Percentiles rank a stretch among this genome's conserved stretches.
Evolutionary conservation across 352 stramenopile genomes (phyloP).

Genomic region (Lagenidium giganteum): DNA sequence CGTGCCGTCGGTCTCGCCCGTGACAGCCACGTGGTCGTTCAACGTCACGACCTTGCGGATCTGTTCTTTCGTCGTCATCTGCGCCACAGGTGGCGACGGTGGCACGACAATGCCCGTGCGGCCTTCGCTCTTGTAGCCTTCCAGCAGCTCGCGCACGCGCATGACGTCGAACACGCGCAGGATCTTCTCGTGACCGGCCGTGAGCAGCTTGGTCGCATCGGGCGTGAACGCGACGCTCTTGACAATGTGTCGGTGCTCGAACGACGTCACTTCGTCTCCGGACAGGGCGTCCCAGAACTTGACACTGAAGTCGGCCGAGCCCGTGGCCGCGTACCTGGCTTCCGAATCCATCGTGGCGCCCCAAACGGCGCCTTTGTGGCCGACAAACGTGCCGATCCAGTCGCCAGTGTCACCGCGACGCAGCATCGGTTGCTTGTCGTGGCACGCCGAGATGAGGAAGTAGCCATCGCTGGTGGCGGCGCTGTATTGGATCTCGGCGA

Average conservation of each 20-base stretch:
- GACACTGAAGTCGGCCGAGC: constrained; percentile 93
- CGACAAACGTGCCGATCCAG: constrained; percentile 97
- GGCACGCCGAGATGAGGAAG: constrained; percentile 80
- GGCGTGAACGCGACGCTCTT: constrained; percentile 93
- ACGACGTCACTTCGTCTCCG: constrained; percentile 88
- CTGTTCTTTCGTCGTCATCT: constrained; percentile 57
- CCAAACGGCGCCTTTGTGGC: constrained; percentile 96
- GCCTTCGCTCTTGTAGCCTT: constrained; percentile 46
- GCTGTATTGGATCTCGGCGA: constrained; percentile 78
- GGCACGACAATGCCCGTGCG: constrained; percentile 59
- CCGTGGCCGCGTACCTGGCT: constrained; percentile 84
- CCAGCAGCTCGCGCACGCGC: constrained; percentile 54
- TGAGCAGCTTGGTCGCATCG: constrained; percentile 84
- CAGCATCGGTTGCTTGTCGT: constrained; percentile 88
- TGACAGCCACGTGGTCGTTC: constrained; percentile 39
- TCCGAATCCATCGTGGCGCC: constrained; percentile 86
- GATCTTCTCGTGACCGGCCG: constrained; percentile 93
- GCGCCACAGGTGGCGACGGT: constrained; percentile 31
- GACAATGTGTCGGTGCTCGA: constrained; percentile 96
- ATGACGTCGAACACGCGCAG: constrained; percentile 90
- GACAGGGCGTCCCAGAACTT: constrained; percentile 97
- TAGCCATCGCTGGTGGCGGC: constrained; percentile 35
- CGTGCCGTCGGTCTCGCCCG: constrained; percentile 71
- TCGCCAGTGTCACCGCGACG: constrained; percentile 75
- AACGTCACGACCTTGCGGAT: constrained; percentile 82